A percentile compares a stretch with the other conserved stretches of the same genome.
Evolutionary conservation across 441 rosid species (phyloP).

Genomic region (Melianthus villosus): DNA sequence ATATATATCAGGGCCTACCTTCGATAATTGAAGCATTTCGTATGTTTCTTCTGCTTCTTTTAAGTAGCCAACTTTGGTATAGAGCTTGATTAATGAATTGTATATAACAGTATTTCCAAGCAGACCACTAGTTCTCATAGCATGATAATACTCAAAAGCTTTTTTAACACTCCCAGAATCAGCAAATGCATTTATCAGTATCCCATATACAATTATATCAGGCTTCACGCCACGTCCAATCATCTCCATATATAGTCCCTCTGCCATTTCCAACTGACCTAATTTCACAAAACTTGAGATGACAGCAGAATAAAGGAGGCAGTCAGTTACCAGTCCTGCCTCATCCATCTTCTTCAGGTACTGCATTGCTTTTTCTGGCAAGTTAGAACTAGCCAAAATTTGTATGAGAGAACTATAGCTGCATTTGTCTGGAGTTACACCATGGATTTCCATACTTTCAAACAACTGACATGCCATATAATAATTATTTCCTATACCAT

Average conservation of each 20-base stretch:
- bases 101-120: conserved; percentile 5
- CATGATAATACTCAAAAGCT: conserved; percentile 5
- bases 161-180: conserved; percentile 7
- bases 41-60: too few species aligned
- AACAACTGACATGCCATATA: conserved; percentile 8
- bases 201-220: conserved; percentile 12
- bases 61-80: conserved; percentile 11
- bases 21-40: too few species aligned
- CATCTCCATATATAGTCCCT: conserved; percentile 12
- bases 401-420: conserved; percentile 9
- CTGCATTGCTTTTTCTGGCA: conserved; percentile 7
- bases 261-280: conserved; percentile 10
- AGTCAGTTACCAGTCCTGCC: conserved; percentile 8
- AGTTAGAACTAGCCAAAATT: conserved; percentile 8
- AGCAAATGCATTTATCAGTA: conserved; percentile 9
- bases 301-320: conserved; percentile 9
- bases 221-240: conserved; percentile 1
- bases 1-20: conserved; percentile 8
- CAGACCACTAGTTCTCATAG: conserved; percentile 6
- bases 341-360: conserved; percentile 11
- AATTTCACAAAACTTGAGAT: conserved; percentile 10
- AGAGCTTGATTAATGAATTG: conserved; percentile 9
- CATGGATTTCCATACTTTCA: conserved; percentile 10
- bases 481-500: conserved; percentile 6
- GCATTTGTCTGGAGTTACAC: conserved; percentile 9